Base-by-base conservation (phyloP, 2,329 filamentous ascomycete species). In the Colletotrichum sidae region DNA sequence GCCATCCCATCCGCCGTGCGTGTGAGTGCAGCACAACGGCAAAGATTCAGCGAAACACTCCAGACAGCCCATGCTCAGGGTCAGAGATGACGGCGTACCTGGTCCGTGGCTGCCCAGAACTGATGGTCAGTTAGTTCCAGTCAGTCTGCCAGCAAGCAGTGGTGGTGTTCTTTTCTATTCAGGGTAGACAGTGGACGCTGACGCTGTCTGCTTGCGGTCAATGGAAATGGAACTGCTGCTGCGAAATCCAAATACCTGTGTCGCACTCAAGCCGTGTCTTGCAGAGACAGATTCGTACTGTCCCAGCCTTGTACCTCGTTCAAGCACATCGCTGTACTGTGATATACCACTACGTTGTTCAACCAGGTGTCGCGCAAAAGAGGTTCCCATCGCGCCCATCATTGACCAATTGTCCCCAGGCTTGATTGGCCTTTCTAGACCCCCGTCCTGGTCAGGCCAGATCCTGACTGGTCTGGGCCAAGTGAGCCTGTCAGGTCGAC, bases 1-100 rank as follows among this genome's bases (percentile, higher is more conserved):
- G 63, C 53, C 63, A 66, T 66, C 63, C 63, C 63, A 66, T 64
- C 47, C 49, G 45, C 25, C 25, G 25, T 5, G 25, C 25, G 25
- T 25, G 25, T 25, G 25, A 25, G 25, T 25, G 25, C 25, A 25
- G 25, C 52, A 45, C 33, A 65, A 44, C 34, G 13, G 46, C 33
- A 41, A 17, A 15, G 44, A 41, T n/a, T 41, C 55, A 60, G 39
- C 42, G 45, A 50, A 50, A 38, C 55, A 50, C 55, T 41, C 4
- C 34, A 35, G 25, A 44, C 54, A 56, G 41, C 34, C 33, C 45
- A n/a, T 7, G 15, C 9, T 6, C 50, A 52, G 35, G 34, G 35
- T 25, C 38, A 11, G 45, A 25, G 53, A 51, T 37, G 47, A 52
- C 42, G 33, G 53, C 53, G 52, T 55, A 15, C 42, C 34, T 55